Evolutionary conservation across 257 asterid species (phyloP), one percentile per base, ranked within the genome.

Genomic region (Plantago ovata): DNA sequence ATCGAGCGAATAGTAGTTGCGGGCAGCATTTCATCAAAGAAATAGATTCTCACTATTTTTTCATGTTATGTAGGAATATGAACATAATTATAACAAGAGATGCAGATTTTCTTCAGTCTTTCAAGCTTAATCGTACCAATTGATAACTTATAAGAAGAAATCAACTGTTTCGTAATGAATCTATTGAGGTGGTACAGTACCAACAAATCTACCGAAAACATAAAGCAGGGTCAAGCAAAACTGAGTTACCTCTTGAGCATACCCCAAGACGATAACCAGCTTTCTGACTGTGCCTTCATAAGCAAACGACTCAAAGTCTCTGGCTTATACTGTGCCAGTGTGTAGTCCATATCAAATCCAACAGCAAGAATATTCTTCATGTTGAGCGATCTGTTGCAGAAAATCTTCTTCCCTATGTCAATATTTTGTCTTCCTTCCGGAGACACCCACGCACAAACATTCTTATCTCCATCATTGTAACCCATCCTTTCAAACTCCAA

Each of bases 301-400:
- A 61, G 98, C 92, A 72, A 91, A 95, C 6, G 92, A 71, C 58
- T 89, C 99, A 63, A 93, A 93, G 99, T 93, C 75, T 93, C 95
- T 16, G 97, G 77, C 62, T 78, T 93, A 79, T 93, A 93, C 49
- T 89, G 97, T 3, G 97, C 99, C 73, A 93, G 68, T 6, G 99
- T 93, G 60, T 93, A 93, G 67, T 93, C 99, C 99, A 89, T 93
- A 60, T 93, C 99, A 42, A 93, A 93, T 64, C 99, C 99, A 40
- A 93, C 96, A 58, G 99, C 91, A 62, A 86, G 91, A 44, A 93
- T 86, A 51, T 44, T 93, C 70, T 68, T 84, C 97, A 89, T 89
- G 84, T 93, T 93, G 55, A 93, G 67, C 53, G 99, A 81, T 75
- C 99, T 82, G 68, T 93, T 93, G 80, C 99, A 87, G 75, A 87